A percentile compares a stretch with the other conserved stretches of the same genome.
Conservation (phyloP, 83 land plant species). For the Picea engelmannii region DNA sequence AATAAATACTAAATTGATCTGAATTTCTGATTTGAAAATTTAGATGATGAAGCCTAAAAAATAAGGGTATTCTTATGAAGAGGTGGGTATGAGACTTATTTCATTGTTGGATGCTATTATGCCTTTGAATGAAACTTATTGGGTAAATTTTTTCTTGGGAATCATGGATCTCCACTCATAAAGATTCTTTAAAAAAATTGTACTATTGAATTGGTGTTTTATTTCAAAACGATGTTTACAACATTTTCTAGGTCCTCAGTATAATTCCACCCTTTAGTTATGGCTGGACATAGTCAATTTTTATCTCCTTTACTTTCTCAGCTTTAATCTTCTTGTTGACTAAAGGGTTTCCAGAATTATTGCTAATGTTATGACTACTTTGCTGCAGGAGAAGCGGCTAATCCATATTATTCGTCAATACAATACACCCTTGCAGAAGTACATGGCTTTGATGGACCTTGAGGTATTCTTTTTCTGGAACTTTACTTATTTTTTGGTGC, state of each 20-base stretch:
- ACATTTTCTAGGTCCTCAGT: too few species aligned
- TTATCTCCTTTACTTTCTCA: background rate
- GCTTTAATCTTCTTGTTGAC: background rate
- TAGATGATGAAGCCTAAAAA: too few species aligned
- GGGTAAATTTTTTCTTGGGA: too few species aligned
- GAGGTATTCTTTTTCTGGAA: constrained; percentile 35
- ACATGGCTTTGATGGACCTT: constrained; percentile 79
- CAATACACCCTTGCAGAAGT: constrained; percentile 60
- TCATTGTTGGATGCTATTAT: background rate
- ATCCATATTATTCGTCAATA: constrained; percentile 57
- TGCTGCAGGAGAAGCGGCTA: constrained; percentile 59
- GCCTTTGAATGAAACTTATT: too few species aligned
- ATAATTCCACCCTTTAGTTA: too few species aligned
- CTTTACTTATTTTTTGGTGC: background rate
- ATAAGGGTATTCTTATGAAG: background rate
- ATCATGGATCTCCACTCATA: background rate
- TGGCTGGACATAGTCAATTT: too few species aligned
- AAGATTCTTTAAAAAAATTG: too few species aligned
- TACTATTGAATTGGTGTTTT: too few species aligned
- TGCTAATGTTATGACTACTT: background rate
- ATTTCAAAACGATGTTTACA: too few species aligned
- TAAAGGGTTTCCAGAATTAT: background rate
- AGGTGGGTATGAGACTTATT: background rate
- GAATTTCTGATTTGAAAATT: too few species aligned
- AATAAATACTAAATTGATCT: too few species aligned